phyloP scores from a whole-genome alignment of 1,284 basidiomycete species.

The Moesziomyces parantarcticus region DNA sequence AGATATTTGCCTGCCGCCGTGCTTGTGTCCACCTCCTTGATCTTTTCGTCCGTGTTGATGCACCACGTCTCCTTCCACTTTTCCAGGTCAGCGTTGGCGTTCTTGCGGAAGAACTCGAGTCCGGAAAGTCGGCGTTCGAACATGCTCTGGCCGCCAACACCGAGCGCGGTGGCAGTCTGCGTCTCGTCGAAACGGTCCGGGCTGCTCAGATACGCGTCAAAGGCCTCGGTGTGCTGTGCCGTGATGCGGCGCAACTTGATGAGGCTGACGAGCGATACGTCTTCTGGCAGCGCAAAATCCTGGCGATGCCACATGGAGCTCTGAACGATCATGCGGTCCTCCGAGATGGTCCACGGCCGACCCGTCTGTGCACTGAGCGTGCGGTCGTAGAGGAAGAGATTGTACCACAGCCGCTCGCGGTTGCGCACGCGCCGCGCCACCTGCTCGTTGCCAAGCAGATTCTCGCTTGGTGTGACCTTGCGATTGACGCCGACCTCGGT shows the following conservation, averaged over 20 bases:
- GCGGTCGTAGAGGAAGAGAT: conserved; percentile 59
- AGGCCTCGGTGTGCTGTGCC: conserved; percentile 50
- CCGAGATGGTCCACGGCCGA: conserved; percentile 56
- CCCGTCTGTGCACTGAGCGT: conserved; percentile 58
- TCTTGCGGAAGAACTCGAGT: conserved; percentile 54
- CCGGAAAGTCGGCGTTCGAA: conserved; percentile 44
- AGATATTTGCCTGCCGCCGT: conserved; percentile 51
- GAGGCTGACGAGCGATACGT: conserved; percentile 55
- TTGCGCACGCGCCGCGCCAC: conserved; percentile 56
- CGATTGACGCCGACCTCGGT: conserved; percentile 62
- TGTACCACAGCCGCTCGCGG: conserved; percentile 55
- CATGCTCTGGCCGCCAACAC: conserved; percentile 45
- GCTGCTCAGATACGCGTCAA: conserved; percentile 48
- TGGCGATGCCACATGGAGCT: conserved; percentile 58
- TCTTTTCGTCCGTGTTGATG: conserved; percentile 51
- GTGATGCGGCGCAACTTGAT: conserved; percentile 54
- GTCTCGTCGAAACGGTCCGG: conserved; percentile 46
- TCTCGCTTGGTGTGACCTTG: conserved; percentile 47
- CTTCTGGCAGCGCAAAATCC: conserved; percentile 57
- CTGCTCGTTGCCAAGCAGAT: conserved; percentile 52
- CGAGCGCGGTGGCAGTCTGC: conserved; percentile 41
- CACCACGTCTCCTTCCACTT: conserved; percentile 62
- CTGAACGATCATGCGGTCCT: conserved; percentile 52
- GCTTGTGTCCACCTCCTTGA: conserved; percentile 51
- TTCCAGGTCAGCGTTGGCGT: conserved; percentile 54